Evolutionary conservation across 179 eudicot species (phyloP), one percentile per base, ranked within the genome.

Genomic region (Spinacia oleracea): DNA sequence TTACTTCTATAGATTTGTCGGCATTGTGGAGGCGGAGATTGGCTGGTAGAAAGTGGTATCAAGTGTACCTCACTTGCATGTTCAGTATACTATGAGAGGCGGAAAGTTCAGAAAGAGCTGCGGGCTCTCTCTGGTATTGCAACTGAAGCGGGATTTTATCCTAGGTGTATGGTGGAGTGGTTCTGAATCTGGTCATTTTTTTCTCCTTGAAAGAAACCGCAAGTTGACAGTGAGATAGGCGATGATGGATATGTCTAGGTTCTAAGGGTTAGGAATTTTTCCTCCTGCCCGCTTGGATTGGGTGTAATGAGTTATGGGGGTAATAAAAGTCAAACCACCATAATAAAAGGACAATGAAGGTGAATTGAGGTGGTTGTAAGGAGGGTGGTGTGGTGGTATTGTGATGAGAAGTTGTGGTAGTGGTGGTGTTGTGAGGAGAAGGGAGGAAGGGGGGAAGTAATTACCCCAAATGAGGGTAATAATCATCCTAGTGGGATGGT

Each of bases 1-100:
- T 40, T 29, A 38, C 59, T 65, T 25, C 40, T 80, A 70, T 88
- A 96, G 99, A 93, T 93, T 65, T 96, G 99, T 77, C 84, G 94
- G 78, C 94, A 92, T 62, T 96, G 99, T 89, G 98, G 98, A 76
- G 99, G 99, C 70, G 97, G 94, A 10, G 98, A 96, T 81, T 89
- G 97, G 97, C 46, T 88, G 58, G 59, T 89, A 53, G 98, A 93
- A 80, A 91, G 93, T 73, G 93, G 98, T 15, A 89, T 96, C 80
- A 91, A 89, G 83, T 96, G 98, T 84, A 89, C 87, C 20, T 91
- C 99, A 5, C 89, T 96, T 43, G 98, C 97, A 9, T 96, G 99
- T 80, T 81, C 96, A 0, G 87, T 96, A 66, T 96, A 89, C 76
- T 96, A 89, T 34, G 98, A 93, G 85, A 90, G 99, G 78, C 86